Conservation (phyloP, 305 asterid species). For the Fraxinus floribunda region DNA sequence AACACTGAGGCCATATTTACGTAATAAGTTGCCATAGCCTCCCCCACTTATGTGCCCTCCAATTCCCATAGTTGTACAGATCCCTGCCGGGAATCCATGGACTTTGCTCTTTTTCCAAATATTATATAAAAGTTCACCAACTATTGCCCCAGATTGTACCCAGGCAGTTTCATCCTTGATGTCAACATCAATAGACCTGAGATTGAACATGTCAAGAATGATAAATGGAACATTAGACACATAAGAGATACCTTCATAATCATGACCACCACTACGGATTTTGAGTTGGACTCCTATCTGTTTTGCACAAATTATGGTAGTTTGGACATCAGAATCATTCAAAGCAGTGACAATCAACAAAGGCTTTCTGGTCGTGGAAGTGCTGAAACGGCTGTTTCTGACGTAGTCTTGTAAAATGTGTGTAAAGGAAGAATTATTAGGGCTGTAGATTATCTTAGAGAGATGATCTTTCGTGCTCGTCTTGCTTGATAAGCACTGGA, state of each 20-base stretch:
- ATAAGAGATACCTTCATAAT: constrained; percentile 41
- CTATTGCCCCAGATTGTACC: constrained; percentile 37
- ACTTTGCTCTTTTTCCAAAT: constrained; percentile 32
- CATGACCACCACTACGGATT: constrained; percentile 50
- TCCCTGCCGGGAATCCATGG: constrained; percentile 39
- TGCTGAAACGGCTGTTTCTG: constrained; percentile 38
- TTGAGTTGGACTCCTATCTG: constrained; percentile 6
- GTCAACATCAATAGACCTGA: constrained; percentile 24
- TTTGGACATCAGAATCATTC: constrained; percentile 29
- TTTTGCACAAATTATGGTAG: constrained; percentile 33
- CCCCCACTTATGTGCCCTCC: constrained; percentile 51
- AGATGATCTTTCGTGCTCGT: not conserved
- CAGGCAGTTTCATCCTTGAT: constrained; percentile 25
- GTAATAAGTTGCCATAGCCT: constrained; percentile 41
- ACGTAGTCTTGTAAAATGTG: constrained; percentile 26
- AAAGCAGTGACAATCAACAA: constrained; percentile 30
- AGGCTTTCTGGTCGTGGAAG: constrained; percentile 33
- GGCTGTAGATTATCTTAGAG: constrained; percentile 26
- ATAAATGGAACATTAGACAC: constrained; percentile 14
- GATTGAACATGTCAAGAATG: constrained; percentile 28
- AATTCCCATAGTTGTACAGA: constrained; percentile 37
- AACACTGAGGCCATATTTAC: constrained; percentile 33
- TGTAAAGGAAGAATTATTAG: constrained; percentile 14
- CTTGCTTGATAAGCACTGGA: constrained; percentile 23
- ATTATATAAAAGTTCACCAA: constrained; percentile 42